Evolutionary conservation across 352 stramenopile genomes (phyloP), one percentile per base, ranked within the genome.

Genomic region (Peronospora belbahrii): DNA sequence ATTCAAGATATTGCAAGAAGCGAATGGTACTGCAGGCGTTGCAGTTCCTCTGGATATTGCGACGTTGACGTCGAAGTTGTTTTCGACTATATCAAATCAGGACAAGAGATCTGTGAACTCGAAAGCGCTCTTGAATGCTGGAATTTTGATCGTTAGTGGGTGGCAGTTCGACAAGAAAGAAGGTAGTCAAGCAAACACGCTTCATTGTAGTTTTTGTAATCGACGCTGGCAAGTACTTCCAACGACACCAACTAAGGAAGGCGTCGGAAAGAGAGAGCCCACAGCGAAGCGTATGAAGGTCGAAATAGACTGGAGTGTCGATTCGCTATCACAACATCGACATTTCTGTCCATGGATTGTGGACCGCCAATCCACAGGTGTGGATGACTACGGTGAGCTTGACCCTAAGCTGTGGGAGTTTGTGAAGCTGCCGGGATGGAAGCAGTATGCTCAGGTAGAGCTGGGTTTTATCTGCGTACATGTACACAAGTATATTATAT

Each of bases 341-440:
- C 65, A 66, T 44, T 87, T 83, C 52, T 87, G 74, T 42, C 72
- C 74, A 11, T 84, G 72, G 74, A 48, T 84, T 23, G 22, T 49
- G 6, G 46, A 7, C 2, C 46, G 48, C 7, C 52, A 62, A 22
- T 48, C 47, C 10, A 42, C 34, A 33, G 43, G 38, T 32, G 39
- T 56, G 9, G 42, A 55, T 23, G 46, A 60, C 13, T 57, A 59
- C 11, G 42, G 48, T 8, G 52, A 65, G 23, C 56, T 55, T 33
- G 44, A 53, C 38, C 31, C 46, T 2, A 55, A 55, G 32, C 19
- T 65, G 19, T 60, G 48, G 44, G 40, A 58, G 8, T 67, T 65
- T 20, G 38, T 57, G 15, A 63, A 56, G 20, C 19, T 68, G 10
- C 48, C 64, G 6, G 64, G 64, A 25, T 74, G 64, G 64, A 48